Evolutionary conservation across 306 rosid species (phyloP), one percentile per base, ranked within the genome.

Genomic region (Vigna trinervia): DNA sequence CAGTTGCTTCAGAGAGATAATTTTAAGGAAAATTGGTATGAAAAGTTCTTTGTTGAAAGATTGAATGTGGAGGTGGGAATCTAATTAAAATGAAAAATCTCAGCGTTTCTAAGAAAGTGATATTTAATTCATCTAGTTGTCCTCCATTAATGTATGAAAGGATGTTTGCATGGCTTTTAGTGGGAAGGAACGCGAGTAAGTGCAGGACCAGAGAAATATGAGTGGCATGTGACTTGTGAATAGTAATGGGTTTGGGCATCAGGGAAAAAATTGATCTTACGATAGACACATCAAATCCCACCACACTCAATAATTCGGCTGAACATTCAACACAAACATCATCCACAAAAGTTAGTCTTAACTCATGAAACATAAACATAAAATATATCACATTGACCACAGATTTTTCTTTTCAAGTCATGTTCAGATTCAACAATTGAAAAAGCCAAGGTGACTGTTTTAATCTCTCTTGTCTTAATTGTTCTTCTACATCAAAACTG

Each of bases 361-460:
- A 79, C 83, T 77, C 82, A 3, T 61, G 4, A 71, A 86, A 78
- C 77, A 69, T 50, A 48, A 76, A 83, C 13, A 58, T 43, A 77
- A 68, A 68, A 65, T 58, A 52, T 65, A 59, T 85, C 86, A 85
- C 73, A 84, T 81, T 76, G 65, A 82, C 77, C 59, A 76, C 63
- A 58, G 54, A 76, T 57, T 34, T 43, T 2, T 17, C 34, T 17
- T 75, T 32, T 60, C 36, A 89, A 80, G 96, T 85, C 89, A 90
- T 90, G 84, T 88, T 90, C 87, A 92, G 89, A 84, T 96, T 91
- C 89, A 91, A 83, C 54, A 89, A 94, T 87, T 90, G 97, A 68
- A 90, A 91, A 78, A 85, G 80, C 97, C 98, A 91, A 83, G 91
- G 94, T 71, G 94, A 85, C 69, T 88, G 90, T 78, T 90, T 87